phyloP scores from a whole-genome alignment of 495 filamentous ascomycete genomes.

The Aspergillus olivimuriae region DNA sequence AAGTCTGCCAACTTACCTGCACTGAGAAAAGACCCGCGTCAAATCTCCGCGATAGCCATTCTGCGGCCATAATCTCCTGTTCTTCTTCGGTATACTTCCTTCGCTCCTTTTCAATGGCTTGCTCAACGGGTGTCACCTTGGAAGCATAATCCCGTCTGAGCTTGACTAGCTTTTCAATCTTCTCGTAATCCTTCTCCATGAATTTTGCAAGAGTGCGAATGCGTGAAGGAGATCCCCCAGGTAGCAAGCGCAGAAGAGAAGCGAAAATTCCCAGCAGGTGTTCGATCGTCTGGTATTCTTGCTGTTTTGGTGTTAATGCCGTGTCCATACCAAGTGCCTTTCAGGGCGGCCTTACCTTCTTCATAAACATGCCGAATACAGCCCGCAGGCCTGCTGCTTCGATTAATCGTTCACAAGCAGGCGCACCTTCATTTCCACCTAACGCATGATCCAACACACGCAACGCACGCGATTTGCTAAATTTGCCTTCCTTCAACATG shows the following conservation, averaged over 20 bases:
- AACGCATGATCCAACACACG: slow-evolving; percentile 80
- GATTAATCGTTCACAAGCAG: slow-evolving; percentile 69
- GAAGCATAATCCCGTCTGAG: slow-evolving; percentile 66
- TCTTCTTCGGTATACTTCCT: slow-evolving; percentile 43
- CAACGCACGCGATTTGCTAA: slow-evolving; percentile 70
- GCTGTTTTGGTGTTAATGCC: slow-evolving; percentile 29
- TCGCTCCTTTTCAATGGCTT: slow-evolving; percentile 55
- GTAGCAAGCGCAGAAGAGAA: slow-evolving; percentile 72
- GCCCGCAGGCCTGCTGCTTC: slow-evolving; percentile 82
- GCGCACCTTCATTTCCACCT: slow-evolving; percentile 44
- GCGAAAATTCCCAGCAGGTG: slow-evolving; percentile 88
- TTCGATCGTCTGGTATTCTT: slow-evolving; percentile 64
- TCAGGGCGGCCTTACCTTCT: slow-evolving; percentile 46
- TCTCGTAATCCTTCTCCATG: slow-evolving; percentile 89
- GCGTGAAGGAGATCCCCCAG: slow-evolving; percentile 68
- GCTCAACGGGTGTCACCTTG: slow-evolving; percentile 58
- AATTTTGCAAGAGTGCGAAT: slow-evolving; percentile 91
- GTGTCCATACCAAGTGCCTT: background rate
- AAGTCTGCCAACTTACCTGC: slow-evolving; percentile 40
- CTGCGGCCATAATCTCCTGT: slow-evolving; percentile 60
- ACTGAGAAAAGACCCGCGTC: slow-evolving; percentile 83
- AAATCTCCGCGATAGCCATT: slow-evolving; percentile 77
- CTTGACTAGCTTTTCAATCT: slow-evolving; percentile 61
- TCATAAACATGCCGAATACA: slow-evolving; percentile 85
- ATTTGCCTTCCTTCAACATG: slow-evolving; percentile 79